Percentiles rank a stretch among this genome's conserved stretches.
Evolutionary conservation across 768 basidiomycete genomes (phyloP).

Genomic region (Tylopilus plumbeoviolaceoides): DNA sequence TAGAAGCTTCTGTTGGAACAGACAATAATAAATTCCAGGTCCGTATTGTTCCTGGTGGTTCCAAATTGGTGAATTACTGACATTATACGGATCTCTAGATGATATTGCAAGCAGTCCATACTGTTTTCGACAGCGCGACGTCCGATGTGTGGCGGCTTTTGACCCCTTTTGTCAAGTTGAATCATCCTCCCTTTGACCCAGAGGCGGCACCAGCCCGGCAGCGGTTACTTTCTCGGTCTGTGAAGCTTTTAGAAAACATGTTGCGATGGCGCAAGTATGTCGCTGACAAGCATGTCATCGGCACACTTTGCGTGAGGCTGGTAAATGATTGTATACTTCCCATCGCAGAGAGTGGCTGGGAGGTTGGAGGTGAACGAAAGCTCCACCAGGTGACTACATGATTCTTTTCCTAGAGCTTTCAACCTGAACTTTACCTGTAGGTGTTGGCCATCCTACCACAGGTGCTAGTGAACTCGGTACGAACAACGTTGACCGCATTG

Average conservation of each 20-base stretch:
- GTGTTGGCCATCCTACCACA: constrained; percentile 19
- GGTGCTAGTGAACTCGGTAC: constrained; percentile 24
- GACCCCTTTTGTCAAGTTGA: constrained; percentile 43
- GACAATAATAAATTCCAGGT: constrained; percentile 66
- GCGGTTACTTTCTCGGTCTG: constrained; percentile 60
- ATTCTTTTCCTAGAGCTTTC: neutral
- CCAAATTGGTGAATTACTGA: constrained; percentile 7
- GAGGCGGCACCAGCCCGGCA: constrained; percentile 66
- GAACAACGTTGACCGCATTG: constrained; percentile 10
- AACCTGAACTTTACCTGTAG: constrained; percentile 16
- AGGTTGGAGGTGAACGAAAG: constrained; percentile 74
- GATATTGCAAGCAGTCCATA: constrained; percentile 51
- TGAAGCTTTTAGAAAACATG: constrained; percentile 73
- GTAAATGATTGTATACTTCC: constrained; percentile 58
- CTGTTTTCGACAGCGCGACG: constrained; percentile 53
- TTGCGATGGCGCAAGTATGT: constrained; percentile 73
- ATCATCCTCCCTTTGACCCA: constrained; percentile 63
- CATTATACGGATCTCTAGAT: constrained; percentile 35
- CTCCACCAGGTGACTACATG: constrained; percentile 49
- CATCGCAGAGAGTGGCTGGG: constrained; percentile 77
- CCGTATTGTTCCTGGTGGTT: constrained; percentile 1
- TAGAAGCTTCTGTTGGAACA: constrained; percentile 68
- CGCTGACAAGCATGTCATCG: constrained; percentile 56
- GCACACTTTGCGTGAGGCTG: constrained; percentile 50
- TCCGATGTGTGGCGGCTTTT: constrained; percentile 47